phyloP scores from a whole-genome alignment of 2,329 filamentous ascomycete species.

The Cladorrhinum sp. region DNA sequence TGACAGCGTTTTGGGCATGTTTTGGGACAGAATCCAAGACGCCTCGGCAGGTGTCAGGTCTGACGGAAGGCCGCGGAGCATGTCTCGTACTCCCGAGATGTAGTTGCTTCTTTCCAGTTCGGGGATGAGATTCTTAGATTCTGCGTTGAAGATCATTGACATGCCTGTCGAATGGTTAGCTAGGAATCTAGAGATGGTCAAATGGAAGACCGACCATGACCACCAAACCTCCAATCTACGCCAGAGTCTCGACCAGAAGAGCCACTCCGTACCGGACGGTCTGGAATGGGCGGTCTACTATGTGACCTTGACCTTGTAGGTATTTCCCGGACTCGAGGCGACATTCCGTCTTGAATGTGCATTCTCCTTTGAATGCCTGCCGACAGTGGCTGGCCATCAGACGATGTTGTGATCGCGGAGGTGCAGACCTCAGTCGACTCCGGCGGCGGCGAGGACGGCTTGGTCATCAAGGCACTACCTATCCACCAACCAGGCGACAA shows the following conservation, averaged over 20 bases:
- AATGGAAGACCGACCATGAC: not conserved
- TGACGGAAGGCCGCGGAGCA: not conserved
- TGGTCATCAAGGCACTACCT: not conserved
- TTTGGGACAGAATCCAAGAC: not conserved
- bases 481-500: not conserved
- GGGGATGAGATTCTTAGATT: not conserved
- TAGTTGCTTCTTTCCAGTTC: constrained; percentile 2
- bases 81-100: not conserved
- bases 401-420: not conserved
- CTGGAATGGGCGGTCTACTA: not conserved
- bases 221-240: not conserved
- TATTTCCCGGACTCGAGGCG: not conserved
- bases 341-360: not conserved
- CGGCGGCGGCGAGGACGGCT: not conserved
- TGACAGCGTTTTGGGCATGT: not conserved
- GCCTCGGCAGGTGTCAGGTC: not conserved
- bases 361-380: too few relatives aligned
- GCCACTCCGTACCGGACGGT: not conserved
- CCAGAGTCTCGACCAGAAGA: not conserved
- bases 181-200: not conserved
- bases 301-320: not conserved
- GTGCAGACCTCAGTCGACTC: not conserved
- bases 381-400: too few relatives aligned
- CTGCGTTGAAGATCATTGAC: not conserved
- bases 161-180: not conserved